A percentile compares a stretch with the other conserved stretches of the same genome.
Evolutionary conservation across 2,329 filamentous ascomycete species (phyloP).

Genomic region (Colletotrichum melonis): DNA sequence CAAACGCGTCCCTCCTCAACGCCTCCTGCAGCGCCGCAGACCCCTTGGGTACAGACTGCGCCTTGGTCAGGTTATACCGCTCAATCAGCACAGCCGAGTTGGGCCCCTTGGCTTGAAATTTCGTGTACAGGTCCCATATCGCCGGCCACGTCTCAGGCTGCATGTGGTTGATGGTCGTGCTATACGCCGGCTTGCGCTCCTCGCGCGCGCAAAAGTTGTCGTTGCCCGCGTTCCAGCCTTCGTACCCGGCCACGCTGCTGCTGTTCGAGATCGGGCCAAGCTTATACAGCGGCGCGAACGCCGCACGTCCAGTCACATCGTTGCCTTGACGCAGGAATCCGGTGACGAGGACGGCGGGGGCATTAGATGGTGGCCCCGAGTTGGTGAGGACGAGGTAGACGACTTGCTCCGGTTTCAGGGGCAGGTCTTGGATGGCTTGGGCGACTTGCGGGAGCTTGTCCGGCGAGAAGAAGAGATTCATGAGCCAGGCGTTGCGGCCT

Average conservation of each 20-base stretch:
- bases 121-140: conserved; percentile 50
- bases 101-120: conserved; percentile 47
- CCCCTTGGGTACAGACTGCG: conserved; percentile 36
- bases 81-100: conserved; percentile 48
- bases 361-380: conserved; percentile 27
- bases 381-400: conserved; percentile 48
- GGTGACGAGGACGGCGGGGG: conserved; percentile 43
- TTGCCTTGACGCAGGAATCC: conserved; percentile 46
- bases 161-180: conserved; percentile 47
- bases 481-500: conserved; percentile 41
- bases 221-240: conserved; percentile 51
- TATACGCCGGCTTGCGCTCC: conserved; percentile 52
- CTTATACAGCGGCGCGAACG: conserved; percentile 48
- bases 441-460: conserved; percentile 45
- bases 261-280: conserved; percentile 44
- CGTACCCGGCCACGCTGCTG: conserved; percentile 46
- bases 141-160: conserved; percentile 48
- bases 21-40: conserved; percentile 45
- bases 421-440: conserved; percentile 49
- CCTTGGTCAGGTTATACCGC: conserved; percentile 49
- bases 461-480: conserved; percentile 39
- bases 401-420: conserved; percentile 47
- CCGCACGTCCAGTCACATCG: conserved; percentile 42
- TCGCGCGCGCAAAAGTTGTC: conserved; percentile 49
- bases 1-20: conserved; percentile 45